phyloP scores from a whole-genome alignment of 108 stramenopile species.

The Nitzschia sp. region DNA sequence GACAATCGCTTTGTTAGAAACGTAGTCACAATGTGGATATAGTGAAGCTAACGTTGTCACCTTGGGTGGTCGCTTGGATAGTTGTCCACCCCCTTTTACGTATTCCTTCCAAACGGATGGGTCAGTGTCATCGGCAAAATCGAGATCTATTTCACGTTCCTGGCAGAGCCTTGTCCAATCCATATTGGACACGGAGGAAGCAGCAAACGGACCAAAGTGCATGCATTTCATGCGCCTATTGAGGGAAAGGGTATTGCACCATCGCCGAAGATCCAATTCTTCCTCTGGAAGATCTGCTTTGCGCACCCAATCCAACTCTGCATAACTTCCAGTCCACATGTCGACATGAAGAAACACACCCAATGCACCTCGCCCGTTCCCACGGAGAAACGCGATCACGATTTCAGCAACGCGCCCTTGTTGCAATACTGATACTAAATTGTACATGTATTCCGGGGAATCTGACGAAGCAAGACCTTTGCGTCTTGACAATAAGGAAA shows the following conservation, averaged over 20 bases:
- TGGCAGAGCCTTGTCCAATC: conserved; percentile 39
- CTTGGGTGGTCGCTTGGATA: conserved; percentile 38
- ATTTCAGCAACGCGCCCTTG: conserved; percentile 43
- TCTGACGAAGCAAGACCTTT: conserved; percentile 38
- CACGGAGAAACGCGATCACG: conserved; percentile 48
- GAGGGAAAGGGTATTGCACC: conserved; percentile 58
- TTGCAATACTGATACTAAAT: conserved; percentile 47
- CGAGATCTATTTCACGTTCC: conserved; percentile 45
- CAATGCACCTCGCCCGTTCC: conserved; percentile 42
- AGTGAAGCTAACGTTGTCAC: conserved; percentile 56
- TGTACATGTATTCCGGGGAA: conserved; percentile 56
- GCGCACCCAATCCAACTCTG: conserved; percentile 67
- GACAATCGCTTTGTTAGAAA: conserved; percentile 62
- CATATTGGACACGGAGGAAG: conserved; percentile 13
- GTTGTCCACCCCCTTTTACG: conserved; percentile 9
- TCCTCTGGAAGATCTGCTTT: conserved; percentile 23
- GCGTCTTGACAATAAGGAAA: conserved; percentile 43
- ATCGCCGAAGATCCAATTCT: conserved; percentile 31
- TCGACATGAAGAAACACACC: conserved; percentile 60
- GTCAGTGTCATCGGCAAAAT: conserved; percentile 56
- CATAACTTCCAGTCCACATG: conserved; percentile 47
- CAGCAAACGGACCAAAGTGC: conserved; percentile 53
- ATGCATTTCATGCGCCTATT: conserved; percentile 61
- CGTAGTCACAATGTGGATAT: conserved; percentile 56
- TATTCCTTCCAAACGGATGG: conserved; percentile 45